Conservation (phyloP, 1,139 yeast genomes). For the Meyerozyma athensensis region DNA sequence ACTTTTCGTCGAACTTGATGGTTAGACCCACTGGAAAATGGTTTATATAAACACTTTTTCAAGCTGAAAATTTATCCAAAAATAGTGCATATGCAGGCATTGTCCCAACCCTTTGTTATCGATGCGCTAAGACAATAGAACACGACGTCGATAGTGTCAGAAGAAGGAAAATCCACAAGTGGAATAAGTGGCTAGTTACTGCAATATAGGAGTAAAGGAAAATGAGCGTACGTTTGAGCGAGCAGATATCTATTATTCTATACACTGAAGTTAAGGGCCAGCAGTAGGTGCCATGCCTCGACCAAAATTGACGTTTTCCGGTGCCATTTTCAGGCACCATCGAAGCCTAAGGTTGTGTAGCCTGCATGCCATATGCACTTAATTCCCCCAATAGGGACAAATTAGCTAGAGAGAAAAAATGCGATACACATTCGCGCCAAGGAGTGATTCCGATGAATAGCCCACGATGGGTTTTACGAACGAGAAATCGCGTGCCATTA, state of each 20-base stretch:
- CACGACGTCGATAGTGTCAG: slow-evolving; percentile 1
- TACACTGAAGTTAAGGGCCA: too few relatives aligned
- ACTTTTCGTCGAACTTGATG: background rate
- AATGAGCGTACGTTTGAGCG: too few relatives aligned
- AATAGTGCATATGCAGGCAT: slow-evolving; percentile 1
- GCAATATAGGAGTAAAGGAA: too few relatives aligned
- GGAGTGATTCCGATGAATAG: background rate
- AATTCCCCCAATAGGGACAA: background rate
- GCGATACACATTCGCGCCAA: background rate
- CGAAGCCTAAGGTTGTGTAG: too few relatives aligned
- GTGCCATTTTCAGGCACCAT: too few relatives aligned
- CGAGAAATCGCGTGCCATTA: background rate
- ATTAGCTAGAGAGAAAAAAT: background rate
- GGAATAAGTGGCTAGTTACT: background rate
- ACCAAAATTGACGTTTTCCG: too few relatives aligned
- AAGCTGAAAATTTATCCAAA: background rate
- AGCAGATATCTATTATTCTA: too few relatives aligned
- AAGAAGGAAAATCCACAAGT: background rate
- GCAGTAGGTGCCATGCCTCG: too few relatives aligned
- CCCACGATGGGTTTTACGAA: background rate
- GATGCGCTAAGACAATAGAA: background rate
- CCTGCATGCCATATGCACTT: too few relatives aligned
- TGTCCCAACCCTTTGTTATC: background rate
- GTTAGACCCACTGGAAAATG: slow-evolving; percentile 2
- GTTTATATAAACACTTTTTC: background rate